These are phyloP conservation scores for Filobasidium wieringae DNA, from an alignment of 768 basidiomycete species.

Conservation along the genomic window DNA sequence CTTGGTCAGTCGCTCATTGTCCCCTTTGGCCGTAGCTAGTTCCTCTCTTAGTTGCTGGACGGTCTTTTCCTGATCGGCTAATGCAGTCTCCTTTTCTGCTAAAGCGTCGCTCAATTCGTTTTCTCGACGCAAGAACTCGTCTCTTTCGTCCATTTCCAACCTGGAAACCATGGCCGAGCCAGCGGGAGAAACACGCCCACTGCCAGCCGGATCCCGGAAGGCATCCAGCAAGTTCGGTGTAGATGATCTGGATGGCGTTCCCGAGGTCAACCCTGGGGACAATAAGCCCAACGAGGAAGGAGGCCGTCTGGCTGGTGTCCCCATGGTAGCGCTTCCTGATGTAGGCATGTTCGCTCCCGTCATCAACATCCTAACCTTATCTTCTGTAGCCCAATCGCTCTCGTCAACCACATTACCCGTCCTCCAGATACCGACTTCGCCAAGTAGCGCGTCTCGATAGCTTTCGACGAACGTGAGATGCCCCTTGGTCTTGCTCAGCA, in stretches of 20 bases:
- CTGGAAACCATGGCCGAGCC: constrained; percentile 42
- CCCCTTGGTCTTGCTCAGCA: constrained; percentile 63
- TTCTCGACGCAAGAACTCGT: constrained; percentile 90
- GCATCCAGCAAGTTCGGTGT: constrained; percentile 54
- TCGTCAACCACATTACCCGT: constrained; percentile 73
- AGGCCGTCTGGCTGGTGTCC: constrained; percentile 43
- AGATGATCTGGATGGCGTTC: constrained; percentile 47
- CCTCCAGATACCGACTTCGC: constrained; percentile 81
- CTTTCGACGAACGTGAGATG: constrained; percentile 8
- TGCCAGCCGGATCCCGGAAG: constrained; percentile 70
- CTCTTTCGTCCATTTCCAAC: constrained; percentile 89
- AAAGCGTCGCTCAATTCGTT: constrained; percentile 90
- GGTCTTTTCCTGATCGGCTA: constrained; percentile 69
- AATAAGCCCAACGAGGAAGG: constrained; percentile 47
- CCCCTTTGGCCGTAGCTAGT: constrained; percentile 73
- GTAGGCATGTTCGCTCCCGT: constrained; percentile 39
- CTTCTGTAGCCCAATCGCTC: constrained; percentile 62
- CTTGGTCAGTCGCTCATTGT: constrained; percentile 36
- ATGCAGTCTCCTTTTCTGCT: constrained; percentile 74
- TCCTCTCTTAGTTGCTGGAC: constrained; percentile 83
- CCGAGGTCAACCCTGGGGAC: constrained; percentile 44
- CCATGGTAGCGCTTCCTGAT: constrained; percentile 33
- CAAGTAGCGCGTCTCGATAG: constrained; percentile 54
- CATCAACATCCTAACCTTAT: constrained; percentile 43
- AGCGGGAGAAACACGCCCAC: constrained; percentile 65